Evolutionary conservation across 169 alveolate species (phyloP), one percentile per base, ranked within the genome.

Genomic region (Babesia caballi): DNA sequence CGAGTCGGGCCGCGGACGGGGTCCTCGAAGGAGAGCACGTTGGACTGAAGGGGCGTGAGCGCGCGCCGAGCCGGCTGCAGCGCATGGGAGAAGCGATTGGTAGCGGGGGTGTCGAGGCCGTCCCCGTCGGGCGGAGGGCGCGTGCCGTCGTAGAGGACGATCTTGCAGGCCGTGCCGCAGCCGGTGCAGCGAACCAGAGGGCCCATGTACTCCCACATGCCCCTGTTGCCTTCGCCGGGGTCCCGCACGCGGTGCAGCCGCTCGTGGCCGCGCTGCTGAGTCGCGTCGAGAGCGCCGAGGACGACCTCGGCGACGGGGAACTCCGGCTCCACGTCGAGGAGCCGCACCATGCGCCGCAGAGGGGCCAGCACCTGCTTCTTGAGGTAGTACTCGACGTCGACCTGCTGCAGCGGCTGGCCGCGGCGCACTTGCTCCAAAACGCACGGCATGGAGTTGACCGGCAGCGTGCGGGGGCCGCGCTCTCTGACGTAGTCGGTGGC

Each of bases 311-410:
- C 42, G n/a, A 73, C 56, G 46, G 27, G 56, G 19, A 15, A 68
- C 28, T 17, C 40, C 11, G 73, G 61, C 28, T 38, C 25, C 27
- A 53, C 35, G 38, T 82, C 85, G 11, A 83, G 72, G 47, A 74
- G 52, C 49, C 73, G 83, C 46, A 83, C 52, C 85, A 83, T 73
- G 49, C 90, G 81, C 68, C 66, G 56, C 30, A 83, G 57, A 4
- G 90, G 90, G 25, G 85, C 85, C 2, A 83, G 56, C 17, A 74
- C 67, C 49, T 68, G 59, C 59, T 76, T 56, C 51, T 72, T 71
- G 56, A 83, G 66, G 50, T 83, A 83, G 76, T 83, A 83, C 6
- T 72, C 85, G 6, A 57, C 74, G 42, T 83, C 70, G 41, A 83
- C 57, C 40, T 61, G 76, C 33, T 74, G 66, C 50, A 83, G 38